phyloP scores from a whole-genome alignment of 2,329 filamentous ascomycete species.

The Fusarium keratoplasticum region DNA sequence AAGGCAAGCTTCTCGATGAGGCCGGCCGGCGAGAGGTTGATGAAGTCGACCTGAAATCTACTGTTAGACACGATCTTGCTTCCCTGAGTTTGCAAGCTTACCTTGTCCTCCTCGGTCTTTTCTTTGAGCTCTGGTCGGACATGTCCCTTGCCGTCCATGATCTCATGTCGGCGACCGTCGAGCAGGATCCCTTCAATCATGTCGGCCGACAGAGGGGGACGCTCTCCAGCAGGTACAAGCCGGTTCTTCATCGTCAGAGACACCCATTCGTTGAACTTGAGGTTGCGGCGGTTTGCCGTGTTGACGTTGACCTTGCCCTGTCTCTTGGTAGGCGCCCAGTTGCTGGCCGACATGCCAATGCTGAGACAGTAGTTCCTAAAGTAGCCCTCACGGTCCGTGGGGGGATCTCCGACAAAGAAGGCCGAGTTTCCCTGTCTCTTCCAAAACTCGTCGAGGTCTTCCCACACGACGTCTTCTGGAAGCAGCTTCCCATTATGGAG shows the following conservation, averaged over 20 bases:
- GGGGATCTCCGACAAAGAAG: conserved; percentile 39
- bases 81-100: not conserved
- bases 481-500: conserved; percentile 34
- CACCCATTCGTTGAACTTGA: conserved; percentile 26
- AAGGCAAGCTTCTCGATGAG: conserved; percentile 20
- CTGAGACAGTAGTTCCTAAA: conserved; percentile 39
- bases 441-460: conserved; percentile 27
- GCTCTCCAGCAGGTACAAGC: not conserved
- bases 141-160: conserved; percentile 13
- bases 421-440: conserved; percentile 27
- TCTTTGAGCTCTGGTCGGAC: not conserved
- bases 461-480: conserved; percentile 8
- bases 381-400: conserved; percentile 31
- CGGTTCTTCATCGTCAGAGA: not conserved
- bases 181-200: conserved; percentile 9
- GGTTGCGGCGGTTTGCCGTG: conserved; percentile 19
- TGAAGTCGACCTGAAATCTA: not conserved
- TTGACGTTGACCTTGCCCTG: conserved; percentile 8
- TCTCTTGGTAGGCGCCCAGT: conserved; percentile 31
- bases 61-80: not conserved
- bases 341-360: conserved; percentile 29
- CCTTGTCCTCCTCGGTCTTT: not conserved
- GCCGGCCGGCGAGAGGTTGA: not conserved
- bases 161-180: not conserved
- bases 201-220: conserved; percentile 8